phyloP scores from a whole-genome alignment of 176 grass and related monocot species.

The Juncus inflexus region DNA sequence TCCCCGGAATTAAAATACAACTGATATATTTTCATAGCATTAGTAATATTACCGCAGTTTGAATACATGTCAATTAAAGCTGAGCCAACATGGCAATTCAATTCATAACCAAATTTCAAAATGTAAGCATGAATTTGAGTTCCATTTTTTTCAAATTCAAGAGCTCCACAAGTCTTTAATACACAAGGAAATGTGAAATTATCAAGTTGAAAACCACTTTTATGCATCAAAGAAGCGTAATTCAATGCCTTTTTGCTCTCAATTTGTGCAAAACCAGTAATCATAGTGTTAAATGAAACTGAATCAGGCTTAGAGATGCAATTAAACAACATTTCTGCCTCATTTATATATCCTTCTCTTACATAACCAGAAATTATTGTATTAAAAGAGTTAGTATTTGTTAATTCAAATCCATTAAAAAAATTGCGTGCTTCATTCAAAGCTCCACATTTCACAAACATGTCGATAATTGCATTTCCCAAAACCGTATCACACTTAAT shows the following conservation, averaged over 20 bases:
- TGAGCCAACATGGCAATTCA: slow-evolving; percentile 20
- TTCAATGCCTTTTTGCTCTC: slow-evolving; percentile 27
- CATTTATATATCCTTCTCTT: slow-evolving; percentile 17
- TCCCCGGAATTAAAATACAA: slow-evolving; percentile 3
- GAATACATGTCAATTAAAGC: slow-evolving; percentile 43
- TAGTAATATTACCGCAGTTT: slow-evolving; percentile 26
- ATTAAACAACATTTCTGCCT: slow-evolving; percentile 29
- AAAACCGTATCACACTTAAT: slow-evolving; percentile 22
- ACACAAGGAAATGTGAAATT: slow-evolving; percentile 33
- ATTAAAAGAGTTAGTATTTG: slow-evolving; percentile 31
- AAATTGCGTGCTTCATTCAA: slow-evolving; percentile 22
- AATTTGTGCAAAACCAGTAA: slow-evolving; percentile 32
- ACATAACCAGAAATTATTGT: slow-evolving; percentile 36
- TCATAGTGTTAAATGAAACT: slow-evolving; percentile 36
- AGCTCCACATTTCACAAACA: slow-evolving; percentile 36
- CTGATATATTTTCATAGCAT: slow-evolving; percentile 22
- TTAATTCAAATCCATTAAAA: slow-evolving; percentile 19
- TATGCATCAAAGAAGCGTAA: slow-evolving; percentile 32
- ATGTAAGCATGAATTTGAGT: slow-evolving; percentile 33
- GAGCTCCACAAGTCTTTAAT: slow-evolving; percentile 22
- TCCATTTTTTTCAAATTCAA: slow-evolving; percentile 24
- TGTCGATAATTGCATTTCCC: slow-evolving; percentile 31
- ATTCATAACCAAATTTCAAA: slow-evolving; percentile 25
- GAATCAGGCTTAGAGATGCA: slow-evolving; percentile 22
- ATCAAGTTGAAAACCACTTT: slow-evolving; percentile 32